Conservation (phyloP, 495 filamentous ascomycete genomes). For the Opeltia flavorubescens region DNA sequence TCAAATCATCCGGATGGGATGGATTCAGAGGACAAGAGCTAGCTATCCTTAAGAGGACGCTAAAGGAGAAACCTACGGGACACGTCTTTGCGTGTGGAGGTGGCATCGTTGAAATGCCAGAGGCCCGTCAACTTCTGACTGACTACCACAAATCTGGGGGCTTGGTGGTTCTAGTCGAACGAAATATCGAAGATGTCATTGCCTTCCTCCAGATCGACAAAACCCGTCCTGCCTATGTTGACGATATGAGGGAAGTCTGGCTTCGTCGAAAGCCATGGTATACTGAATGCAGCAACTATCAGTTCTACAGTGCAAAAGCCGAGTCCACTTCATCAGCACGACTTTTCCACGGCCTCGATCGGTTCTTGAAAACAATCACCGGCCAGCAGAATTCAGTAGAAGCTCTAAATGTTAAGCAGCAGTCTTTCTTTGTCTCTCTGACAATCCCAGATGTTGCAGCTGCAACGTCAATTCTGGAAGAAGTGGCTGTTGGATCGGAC, state of each 20-base stretch:
- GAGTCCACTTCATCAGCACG: slow-evolving; percentile 36
- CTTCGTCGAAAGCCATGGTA: slow-evolving; percentile 84
- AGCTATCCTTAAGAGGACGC: slow-evolving; percentile 50
- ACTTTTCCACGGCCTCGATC: slow-evolving; percentile 62
- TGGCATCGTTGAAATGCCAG: slow-evolving; percentile 78
- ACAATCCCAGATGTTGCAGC: slow-evolving; percentile 62
- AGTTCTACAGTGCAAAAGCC: slow-evolving; percentile 70
- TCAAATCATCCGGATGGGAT: slow-evolving; percentile 69
- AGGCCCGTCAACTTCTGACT: slow-evolving; percentile 60
- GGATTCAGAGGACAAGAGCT: slow-evolving; percentile 76
- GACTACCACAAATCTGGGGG: slow-evolving; percentile 68
- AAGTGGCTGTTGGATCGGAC: slow-evolving; percentile 72
- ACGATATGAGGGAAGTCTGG: slow-evolving; percentile 89
- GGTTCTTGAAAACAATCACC: slow-evolving; percentile 61
- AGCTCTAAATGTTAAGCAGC: slow-evolving; percentile 51
- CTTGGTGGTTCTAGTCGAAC: slow-evolving; percentile 77
- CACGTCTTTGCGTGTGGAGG: slow-evolving; percentile 90
- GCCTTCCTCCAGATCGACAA: slow-evolving; percentile 82
- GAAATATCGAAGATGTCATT: slow-evolving; percentile 79
- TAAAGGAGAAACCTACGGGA: slow-evolving; percentile 59
- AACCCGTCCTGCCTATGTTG: slow-evolving; percentile 81
- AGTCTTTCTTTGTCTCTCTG: slow-evolving; percentile 85
- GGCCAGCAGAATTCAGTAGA: slow-evolving; percentile 54
- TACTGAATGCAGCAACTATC: slow-evolving; percentile 85
- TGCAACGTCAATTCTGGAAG: slow-evolving; percentile 47